Base-by-base conservation (phyloP, 495 filamentous ascomycete species). In the Lophiotrema nucula region DNA sequence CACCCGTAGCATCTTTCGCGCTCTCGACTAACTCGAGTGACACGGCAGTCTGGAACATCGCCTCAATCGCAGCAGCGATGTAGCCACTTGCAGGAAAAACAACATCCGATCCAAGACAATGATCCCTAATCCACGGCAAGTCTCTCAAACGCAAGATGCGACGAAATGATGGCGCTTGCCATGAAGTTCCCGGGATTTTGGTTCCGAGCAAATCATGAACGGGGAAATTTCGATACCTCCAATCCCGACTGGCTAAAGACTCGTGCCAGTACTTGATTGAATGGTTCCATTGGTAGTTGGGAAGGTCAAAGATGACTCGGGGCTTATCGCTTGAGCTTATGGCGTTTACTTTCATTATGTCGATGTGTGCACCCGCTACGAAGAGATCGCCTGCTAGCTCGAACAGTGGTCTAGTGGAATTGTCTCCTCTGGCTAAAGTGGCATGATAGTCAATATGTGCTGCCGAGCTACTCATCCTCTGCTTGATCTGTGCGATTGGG, bases 401-500 rank as follows among this genome's bases (percentile, higher is more conserved):
- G 18, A 16, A 56, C 2, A 56, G 2, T 2, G 53, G 21, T 21
- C 2, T n/a, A n/a, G 22, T 2, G 1, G 53, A 42, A 4, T 56
- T 43, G 16, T 2, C 4, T 2, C 43, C 42, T 28, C 53, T 3
- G 2, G 3, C 16, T 27, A 42, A 37, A 3, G 53, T 27, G 6
- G 53, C 2, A 31, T 11, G 13, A 39, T 56, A 56, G 2, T 27
- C 12, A n/a, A n/a, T n/a, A n/a, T n/a, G n/a, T n/a, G n/a, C n/a
- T 22, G 5, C 26, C 16, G 21, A 2, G 25, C 21, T n/a, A 19
- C 21, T n/a, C 4, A 48, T 2, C 24, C 2, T 10, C 19, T 56
- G 2, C 33, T 56, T 56, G 24, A 70, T 72, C 49, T 73, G 66
- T 8, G 23, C 26, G 23, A 74, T 60, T 8, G 71, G 72, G 13